Percentiles rank a stretch among this genome's conserved stretches.
Conservation (phyloP, 177 flowering plant genomes). For the Vitis hybrid region DNA sequence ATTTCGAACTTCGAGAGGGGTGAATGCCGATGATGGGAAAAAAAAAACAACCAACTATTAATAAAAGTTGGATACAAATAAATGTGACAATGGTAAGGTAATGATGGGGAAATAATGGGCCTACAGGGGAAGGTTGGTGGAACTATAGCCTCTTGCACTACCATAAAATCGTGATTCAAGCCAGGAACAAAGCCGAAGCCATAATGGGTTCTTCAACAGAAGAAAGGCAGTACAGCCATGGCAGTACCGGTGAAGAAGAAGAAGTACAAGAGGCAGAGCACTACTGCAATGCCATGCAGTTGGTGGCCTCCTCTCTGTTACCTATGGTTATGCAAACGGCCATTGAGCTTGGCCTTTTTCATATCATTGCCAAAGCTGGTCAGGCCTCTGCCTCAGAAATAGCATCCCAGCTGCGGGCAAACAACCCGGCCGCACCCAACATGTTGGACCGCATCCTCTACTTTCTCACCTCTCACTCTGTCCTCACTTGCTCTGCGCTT, state of each 20-base stretch:
- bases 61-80: too few species aligned
- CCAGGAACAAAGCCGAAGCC: too few species aligned
- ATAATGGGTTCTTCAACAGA: neutral
- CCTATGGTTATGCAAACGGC: conserved; percentile 34
- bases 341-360: conserved; percentile 34
- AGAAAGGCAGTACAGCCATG: neutral
- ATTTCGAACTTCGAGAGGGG: too few species aligned
- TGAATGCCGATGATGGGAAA: too few species aligned
- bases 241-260: neutral
- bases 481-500: conserved; percentile 21
- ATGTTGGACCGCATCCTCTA: conserved; percentile 33
- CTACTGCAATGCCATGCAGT: conserved; percentile 7
- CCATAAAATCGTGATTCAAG: too few species aligned
- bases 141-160: too few species aligned
- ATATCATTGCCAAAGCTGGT: conserved; percentile 27
- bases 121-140: too few species aligned
- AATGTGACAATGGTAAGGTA: too few species aligned
- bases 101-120: too few species aligned
- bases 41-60: too few species aligned
- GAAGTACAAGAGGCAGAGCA: conserved; percentile 2
- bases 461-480: conserved; percentile 26
- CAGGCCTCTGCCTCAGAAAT: conserved; percentile 27
- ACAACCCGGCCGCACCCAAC: conserved; percentile 25
- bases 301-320: conserved; percentile 16
- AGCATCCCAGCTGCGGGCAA: conserved; percentile 14